Evolutionary conservation across 2,329 filamentous ascomycete genomes (phyloP).

Genomic region (Fusarium brevicatenulatum): DNA sequence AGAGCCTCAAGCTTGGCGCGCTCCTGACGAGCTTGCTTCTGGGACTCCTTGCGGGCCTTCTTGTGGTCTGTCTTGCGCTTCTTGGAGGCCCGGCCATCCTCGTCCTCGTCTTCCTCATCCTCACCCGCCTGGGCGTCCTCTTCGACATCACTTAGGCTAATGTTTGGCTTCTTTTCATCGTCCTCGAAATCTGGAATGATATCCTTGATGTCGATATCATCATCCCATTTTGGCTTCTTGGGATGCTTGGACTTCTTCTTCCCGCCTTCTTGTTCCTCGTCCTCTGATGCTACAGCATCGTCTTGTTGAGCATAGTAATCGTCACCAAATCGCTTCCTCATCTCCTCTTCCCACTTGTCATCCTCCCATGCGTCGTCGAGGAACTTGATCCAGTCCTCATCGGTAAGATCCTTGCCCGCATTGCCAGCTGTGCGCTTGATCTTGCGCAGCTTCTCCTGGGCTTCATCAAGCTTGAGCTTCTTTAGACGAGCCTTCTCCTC

Average conservation of each 20-base stretch:
- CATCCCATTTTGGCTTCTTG: slow-evolving; percentile 83
- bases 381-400: slow-evolving; percentile 86
- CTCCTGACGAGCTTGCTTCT: slow-evolving; percentile 82
- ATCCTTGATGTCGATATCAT: slow-evolving; percentile 97
- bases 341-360: slow-evolving; percentile 88
- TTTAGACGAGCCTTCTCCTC: slow-evolving; percentile 85
- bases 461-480: slow-evolving; percentile 90
- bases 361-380: slow-evolving; percentile 91
- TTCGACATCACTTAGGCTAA: slow-evolving; percentile 62
- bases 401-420: slow-evolving; percentile 69
- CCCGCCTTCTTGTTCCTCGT: slow-evolving; percentile 66
- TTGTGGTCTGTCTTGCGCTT: slow-evolving; percentile 71
- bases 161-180: slow-evolving; percentile 61
- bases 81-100: slow-evolving; percentile 61
- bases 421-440: slow-evolving; percentile 91
- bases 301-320: slow-evolving; percentile 85
- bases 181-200: slow-evolving; percentile 88
- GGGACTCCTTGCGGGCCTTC: slow-evolving; percentile 64
- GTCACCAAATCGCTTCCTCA: slow-evolving; percentile 88
- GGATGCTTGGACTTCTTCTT: slow-evolving; percentile 57
- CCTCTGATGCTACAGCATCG: slow-evolving; percentile 73
- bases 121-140: slow-evolving; percentile 50
- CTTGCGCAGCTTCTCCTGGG: slow-evolving; percentile 84
- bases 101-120: slow-evolving; percentile 52
- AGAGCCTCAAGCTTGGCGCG: slow-evolving; percentile 86